Conservation (phyloP, 2,329 filamentous ascomycete genomes). For the Aspergillus oerlinghausenensis region DNA sequence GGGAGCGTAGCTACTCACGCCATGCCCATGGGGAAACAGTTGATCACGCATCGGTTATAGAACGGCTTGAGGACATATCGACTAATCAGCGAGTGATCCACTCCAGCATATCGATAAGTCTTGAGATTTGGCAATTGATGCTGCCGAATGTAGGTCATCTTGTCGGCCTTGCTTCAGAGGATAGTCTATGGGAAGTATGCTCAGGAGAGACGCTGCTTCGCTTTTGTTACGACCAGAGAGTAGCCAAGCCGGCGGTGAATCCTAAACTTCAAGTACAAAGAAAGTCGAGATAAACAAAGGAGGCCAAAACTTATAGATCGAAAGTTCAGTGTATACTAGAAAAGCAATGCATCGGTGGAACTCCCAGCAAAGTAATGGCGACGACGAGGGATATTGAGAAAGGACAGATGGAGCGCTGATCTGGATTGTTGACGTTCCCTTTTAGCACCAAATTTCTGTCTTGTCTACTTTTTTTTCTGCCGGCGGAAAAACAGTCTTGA, state of each 20-base stretch:
- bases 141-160: constrained; percentile 94
- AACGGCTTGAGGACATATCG: constrained; percentile 96
- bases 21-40: constrained; percentile 93
- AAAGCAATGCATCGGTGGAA: background rate
- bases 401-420: constrained; percentile 4
- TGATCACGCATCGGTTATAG: constrained; percentile 91
- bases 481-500: constrained; percentile 16
- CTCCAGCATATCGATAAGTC: constrained; percentile 90
- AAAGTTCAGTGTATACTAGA: background rate
- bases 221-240: background rate
- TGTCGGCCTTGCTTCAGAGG: constrained; percentile 16
- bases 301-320: background rate
- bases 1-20: constrained; percentile 52
- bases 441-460: constrained; percentile 7
- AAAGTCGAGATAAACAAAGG: constrained; percentile 1
- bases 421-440: constrained; percentile 2
- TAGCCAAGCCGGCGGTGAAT: constrained; percentile 2
- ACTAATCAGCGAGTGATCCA: constrained; percentile 85
- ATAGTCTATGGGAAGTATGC: background rate
- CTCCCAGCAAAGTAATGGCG: constrained; percentile 2
- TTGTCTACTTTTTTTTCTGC: constrained; percentile 21
- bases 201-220: background rate
- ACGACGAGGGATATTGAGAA: constrained; percentile 4
- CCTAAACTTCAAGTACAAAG: background rate
- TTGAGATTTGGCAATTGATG: constrained; percentile 81